phyloP scores from a whole-genome alignment of 768 basidiomycete species.

The Candolleomyces efflorescens region DNA sequence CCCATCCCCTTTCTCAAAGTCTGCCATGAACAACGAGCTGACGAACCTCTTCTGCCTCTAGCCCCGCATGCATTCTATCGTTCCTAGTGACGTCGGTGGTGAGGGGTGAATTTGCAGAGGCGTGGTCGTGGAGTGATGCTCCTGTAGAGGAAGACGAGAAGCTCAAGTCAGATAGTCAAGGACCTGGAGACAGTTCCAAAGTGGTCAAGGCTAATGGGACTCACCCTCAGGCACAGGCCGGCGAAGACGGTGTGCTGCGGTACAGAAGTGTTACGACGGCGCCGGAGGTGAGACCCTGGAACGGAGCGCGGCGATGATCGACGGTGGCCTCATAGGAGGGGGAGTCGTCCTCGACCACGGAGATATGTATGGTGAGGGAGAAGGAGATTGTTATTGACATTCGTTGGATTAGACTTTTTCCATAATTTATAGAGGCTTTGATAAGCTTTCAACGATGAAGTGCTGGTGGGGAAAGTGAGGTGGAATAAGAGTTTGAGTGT shows the following conservation, averaged over 20 bases:
- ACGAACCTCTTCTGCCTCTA: constrained; percentile 18
- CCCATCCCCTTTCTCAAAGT: neutral
- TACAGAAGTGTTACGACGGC: neutral
- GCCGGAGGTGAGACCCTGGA: neutral
- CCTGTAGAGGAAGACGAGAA: constrained; percentile 24
- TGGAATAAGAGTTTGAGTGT: no score
- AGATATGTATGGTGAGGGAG: neutral
- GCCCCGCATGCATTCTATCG: constrained; percentile 74
- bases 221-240: no score
- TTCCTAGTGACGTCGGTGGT: constrained; percentile 54
- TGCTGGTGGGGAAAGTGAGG: no score
- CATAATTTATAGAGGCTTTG: no score
- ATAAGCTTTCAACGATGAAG: no score
- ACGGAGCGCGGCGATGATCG: constrained; percentile 3
- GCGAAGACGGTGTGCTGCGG: constrained; percentile 5
- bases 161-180: constrained; percentile 4
- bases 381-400: neutral
- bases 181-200: neutral
- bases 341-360: no score
- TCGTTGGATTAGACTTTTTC: neutral
- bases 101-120: constrained; percentile 65
- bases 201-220: neutral
- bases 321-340: no score
- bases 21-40: neutral
- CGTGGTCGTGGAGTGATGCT: constrained; percentile 72